Conservation (phyloP, 2,329 filamentous ascomycete genomes). For the Pseudopyrenochaeta lycopersici region DNA sequence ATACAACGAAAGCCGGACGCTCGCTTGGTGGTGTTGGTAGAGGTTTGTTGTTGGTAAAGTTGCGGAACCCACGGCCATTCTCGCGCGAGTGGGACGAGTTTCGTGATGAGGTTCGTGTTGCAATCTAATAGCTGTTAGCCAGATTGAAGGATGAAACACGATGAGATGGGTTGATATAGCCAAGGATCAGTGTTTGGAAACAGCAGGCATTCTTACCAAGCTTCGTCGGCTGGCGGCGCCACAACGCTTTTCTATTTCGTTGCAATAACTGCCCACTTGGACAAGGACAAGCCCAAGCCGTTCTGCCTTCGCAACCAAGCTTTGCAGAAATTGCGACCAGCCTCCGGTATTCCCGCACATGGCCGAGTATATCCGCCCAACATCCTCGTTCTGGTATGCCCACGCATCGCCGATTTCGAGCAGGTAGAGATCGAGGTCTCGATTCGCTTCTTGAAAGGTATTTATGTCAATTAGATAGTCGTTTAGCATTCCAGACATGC, state of each 20-base stretch:
- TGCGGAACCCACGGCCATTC: conserved; percentile 40
- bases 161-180: not conserved
- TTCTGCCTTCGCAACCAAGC: conserved; percentile 76
- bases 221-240: conserved; percentile 82
- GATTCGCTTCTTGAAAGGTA: conserved; percentile 78
- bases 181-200: conserved; percentile 8
- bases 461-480: conserved; percentile 81
- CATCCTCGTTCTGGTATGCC: conserved; percentile 66
- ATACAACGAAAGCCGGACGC: conserved; percentile 33
- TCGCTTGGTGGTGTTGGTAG: conserved; percentile 45
- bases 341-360: conserved; percentile 95
- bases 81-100: conserved; percentile 48
- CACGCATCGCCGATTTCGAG: conserved; percentile 69
- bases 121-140: conserved; percentile 38
- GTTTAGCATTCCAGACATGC: conserved; percentile 78
- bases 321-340: conserved; percentile 83
- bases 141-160: not conserved
- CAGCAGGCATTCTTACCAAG: conserved; percentile 64
- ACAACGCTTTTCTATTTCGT: conserved; percentile 86
- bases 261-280: conserved; percentile 78
- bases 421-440: conserved; percentile 80
- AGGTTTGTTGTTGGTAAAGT: conserved; percentile 46
- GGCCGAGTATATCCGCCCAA: conserved; percentile 79
- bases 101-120: conserved; percentile 49
- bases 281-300: conserved; percentile 74